Evolutionary conservation across 2,329 filamentous ascomycete genomes (phyloP), one percentile per base, ranked within the genome.

Genomic region (Cladosporium phlei): DNA sequence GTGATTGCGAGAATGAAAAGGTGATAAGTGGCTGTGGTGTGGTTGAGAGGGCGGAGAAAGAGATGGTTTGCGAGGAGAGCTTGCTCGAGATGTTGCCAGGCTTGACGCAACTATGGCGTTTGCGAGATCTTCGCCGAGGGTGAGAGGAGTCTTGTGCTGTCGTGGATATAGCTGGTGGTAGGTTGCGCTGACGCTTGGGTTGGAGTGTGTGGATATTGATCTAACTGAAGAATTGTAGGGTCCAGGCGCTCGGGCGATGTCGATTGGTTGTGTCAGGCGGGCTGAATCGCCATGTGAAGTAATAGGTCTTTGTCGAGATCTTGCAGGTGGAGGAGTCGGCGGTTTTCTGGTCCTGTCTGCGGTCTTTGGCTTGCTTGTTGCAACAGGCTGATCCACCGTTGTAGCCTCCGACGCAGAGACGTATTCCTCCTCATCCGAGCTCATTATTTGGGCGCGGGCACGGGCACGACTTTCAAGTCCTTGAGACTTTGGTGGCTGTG

Each of bases 21-120:
- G 30, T 11, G 30, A 45, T 19, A 45, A 16, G 21, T 45, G 42
- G 12, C 25, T 35, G 17, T 34, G 32, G 9, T 32, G 42, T 5
- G 32, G 42, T 4, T 32, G 17, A 22, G 7, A 19, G 21, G 52
- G 65, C 70, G 46, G 57, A 60, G 32, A 63, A 37, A 32, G 42
- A 60, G 66, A 71, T 57, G 32, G 62, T 53, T 64, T 66, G 69
- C 52, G 32, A 57, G 70, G 55, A 50, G 67, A 52, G 61, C 63
- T 50, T 60, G 61, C 58, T 60, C 60, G 55, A 57, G 59, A 69
- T 40, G 84, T 80, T 4, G 86, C 86, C 0, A 90, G 71, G 19
- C 82, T 85, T 2, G 85, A 82, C 2, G 85, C 86, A 57, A 90
- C 77, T 48, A 90, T 88, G 52, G 86, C 86, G 56, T 80, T 79